These are phyloP conservation scores for Chloroidium sp. DNA, from an alignment of 163 green algal genomes.

Conservation along the genomic window DNA sequence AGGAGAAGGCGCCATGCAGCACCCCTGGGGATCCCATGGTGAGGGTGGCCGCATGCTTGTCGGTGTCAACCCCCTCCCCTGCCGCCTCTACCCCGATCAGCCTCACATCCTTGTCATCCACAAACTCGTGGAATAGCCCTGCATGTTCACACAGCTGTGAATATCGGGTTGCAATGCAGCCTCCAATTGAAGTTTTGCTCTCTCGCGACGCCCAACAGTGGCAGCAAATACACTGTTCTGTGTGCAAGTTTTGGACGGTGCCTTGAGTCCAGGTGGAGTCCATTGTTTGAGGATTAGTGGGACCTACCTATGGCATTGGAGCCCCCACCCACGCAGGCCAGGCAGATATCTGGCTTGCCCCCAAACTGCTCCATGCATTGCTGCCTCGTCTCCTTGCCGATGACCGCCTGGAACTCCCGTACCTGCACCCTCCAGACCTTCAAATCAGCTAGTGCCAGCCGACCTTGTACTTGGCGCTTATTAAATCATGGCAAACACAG, in stretches of 20 bases:
- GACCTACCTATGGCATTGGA: slow-evolving; percentile 90
- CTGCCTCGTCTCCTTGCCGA: slow-evolving; percentile 75
- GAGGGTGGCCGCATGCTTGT: slow-evolving; percentile 95
- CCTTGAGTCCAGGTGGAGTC: too few relatives aligned
- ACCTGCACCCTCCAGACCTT: slow-evolving; percentile 39
- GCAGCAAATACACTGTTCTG: too few relatives aligned
- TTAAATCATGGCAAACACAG: too few relatives aligned
- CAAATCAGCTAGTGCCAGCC: too few relatives aligned
- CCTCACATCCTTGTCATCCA: slow-evolving; percentile 82
- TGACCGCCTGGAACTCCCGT: slow-evolving; percentile 94
- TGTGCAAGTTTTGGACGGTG: too few relatives aligned
- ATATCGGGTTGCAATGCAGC: too few relatives aligned
- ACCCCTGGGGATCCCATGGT: slow-evolving; percentile 89
- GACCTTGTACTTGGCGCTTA: too few relatives aligned
- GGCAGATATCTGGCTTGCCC: slow-evolving; percentile 83
- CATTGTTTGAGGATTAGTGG: too few relatives aligned
- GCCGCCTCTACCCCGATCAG: slow-evolving; percentile 55
- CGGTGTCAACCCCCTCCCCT: slow-evolving; percentile 80
- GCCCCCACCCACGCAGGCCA: slow-evolving; percentile 95
- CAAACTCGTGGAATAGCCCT: slow-evolving; percentile 77
- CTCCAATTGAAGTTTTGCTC: too few relatives aligned
- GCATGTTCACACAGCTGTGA: not conserved
- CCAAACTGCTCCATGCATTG: slow-evolving; percentile 84
- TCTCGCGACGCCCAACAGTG: too few relatives aligned
- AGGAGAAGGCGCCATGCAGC: slow-evolving; percentile 91